phyloP scores from a whole-genome alignment of 2,329 filamentous ascomycete genomes.

The Hypoxylon sp. region DNA sequence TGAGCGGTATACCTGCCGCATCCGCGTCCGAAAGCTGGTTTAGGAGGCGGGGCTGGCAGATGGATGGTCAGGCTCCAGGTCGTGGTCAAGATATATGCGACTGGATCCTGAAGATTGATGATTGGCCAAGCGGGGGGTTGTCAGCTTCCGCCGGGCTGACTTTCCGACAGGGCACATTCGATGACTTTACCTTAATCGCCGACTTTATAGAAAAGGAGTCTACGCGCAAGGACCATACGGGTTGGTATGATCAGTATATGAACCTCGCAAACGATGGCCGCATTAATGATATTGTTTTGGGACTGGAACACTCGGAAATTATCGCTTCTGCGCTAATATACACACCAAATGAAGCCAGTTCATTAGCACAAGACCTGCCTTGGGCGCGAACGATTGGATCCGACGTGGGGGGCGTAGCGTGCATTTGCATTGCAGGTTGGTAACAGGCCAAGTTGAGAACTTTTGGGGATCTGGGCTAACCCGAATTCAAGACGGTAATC shows the following conservation, averaged over 20 bases:
- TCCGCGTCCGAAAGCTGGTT: constrained; percentile 65
- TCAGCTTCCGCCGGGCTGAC: constrained; percentile 56
- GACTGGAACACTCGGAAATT: constrained; percentile 62
- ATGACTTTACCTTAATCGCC: constrained; percentile 63
- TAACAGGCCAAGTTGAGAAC: constrained; percentile 34
- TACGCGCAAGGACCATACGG: constrained; percentile 61
- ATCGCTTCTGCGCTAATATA: constrained; percentile 69
- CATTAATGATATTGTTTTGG: constrained; percentile 67
- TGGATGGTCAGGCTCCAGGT: constrained; percentile 60
- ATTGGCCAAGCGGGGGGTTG: constrained; percentile 60
- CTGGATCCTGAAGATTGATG: constrained; percentile 66
- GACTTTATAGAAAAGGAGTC: constrained; percentile 65
- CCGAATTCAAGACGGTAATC: constrained; percentile 58
- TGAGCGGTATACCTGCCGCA: constrained; percentile 66
- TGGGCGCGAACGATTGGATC: constrained; percentile 66
- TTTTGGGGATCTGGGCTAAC: constrained; percentile 35
- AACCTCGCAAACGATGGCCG: constrained; percentile 62
- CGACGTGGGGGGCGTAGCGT: constrained; percentile 70
- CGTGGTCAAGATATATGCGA: constrained; percentile 65
- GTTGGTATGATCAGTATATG: constrained; percentile 72
- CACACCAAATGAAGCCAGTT: constrained; percentile 61
- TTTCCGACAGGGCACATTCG: constrained; percentile 61
- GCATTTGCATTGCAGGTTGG: constrained; percentile 70
- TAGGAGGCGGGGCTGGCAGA: constrained; percentile 65
- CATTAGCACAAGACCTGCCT: constrained; percentile 64